Evolutionary conservation across 805 yeast genomes (phyloP).

Genomic region (Kuraishia hungarica): DNA sequence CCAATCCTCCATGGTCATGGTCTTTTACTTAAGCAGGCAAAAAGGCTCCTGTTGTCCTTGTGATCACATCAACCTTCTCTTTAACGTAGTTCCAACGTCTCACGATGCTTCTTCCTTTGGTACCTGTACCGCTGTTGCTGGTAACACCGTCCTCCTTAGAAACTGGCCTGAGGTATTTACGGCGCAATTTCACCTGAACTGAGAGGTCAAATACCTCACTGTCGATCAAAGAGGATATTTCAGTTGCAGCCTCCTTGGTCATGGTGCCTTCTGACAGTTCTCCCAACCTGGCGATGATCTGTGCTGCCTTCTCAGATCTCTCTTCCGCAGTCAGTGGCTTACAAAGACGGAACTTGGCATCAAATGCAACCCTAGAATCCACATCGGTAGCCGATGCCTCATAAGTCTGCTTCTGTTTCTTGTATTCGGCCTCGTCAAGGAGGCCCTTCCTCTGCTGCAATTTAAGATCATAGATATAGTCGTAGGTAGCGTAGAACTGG

Average conservation of each 20-base stretch:
- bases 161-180: conserved; percentile 46
- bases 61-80: conserved; percentile 41
- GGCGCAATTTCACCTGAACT: conserved; percentile 31
- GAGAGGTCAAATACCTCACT: conserved; percentile 27
- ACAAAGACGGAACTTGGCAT: conserved; percentile 30
- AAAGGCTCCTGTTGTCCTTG: conserved; percentile 47
- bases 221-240: conserved; percentile 35
- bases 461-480: conserved; percentile 34
- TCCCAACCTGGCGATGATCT: conserved; percentile 11
- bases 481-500: conserved; percentile 45
- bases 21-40: not conserved
- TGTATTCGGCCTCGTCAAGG: conserved; percentile 19
- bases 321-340: conserved; percentile 29
- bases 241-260: conserved; percentile 27
- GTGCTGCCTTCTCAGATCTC: conserved; percentile 12
- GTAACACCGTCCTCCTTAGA: conserved; percentile 39
- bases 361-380: conserved; percentile 41
- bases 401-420: conserved; percentile 21
- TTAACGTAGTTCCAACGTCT: conserved; percentile 55
- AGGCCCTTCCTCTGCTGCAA: conserved; percentile 31
- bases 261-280: conserved; percentile 14
- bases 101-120: conserved; percentile 40
- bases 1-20: too few relatives aligned
- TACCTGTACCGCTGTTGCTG: conserved; percentile 19
- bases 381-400: conserved; percentile 25